A percentile compares a stretch with the other conserved stretches of the same genome.
phyloP scores from a whole-genome alignment of 805 yeast genomes.

The Candida vaughaniae region DNA sequence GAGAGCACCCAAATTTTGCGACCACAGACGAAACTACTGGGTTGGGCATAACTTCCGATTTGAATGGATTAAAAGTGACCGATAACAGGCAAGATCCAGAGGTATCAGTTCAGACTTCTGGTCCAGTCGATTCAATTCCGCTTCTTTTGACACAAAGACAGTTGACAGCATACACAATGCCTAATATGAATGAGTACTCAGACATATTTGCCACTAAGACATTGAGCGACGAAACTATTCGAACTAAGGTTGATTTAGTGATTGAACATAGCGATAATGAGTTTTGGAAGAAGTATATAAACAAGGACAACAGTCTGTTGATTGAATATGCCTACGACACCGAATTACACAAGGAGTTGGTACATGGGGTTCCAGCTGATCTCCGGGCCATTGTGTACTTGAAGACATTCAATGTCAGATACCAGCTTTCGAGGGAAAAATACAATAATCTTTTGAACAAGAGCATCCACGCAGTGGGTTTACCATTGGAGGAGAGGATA shows the following conservation, averaged over 20 bases:
- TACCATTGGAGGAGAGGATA: slow-evolving; percentile 9
- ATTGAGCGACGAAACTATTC: slow-evolving; percentile 9
- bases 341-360: slow-evolving; percentile 22
- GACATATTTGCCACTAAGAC: slow-evolving; percentile 15
- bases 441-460: slow-evolving; percentile 29
- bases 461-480: slow-evolving; percentile 13
- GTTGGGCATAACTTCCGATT: too few species aligned
- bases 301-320: slow-evolving; percentile 9
- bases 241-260: slow-evolving; percentile 2
- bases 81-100: too few species aligned
- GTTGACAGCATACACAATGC: slow-evolving; percentile 19
- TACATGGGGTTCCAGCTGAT: slow-evolving; percentile 29
- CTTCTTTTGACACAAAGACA: slow-evolving; percentile 15
- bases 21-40: too few species aligned
- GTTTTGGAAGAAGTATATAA: slow-evolving; percentile 11
- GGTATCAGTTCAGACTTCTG: too few species aligned
- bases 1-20: too few species aligned
- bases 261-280: background rate
- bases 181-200: slow-evolving; percentile 25
- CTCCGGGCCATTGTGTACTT: slow-evolving; percentile 33
- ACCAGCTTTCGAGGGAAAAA: slow-evolving; percentile 28
- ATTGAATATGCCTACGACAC: slow-evolving; percentile 7
- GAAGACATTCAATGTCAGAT: slow-evolving; percentile 29
- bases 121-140: slow-evolving; percentile 5
- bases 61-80: too few species aligned